Base-by-base conservation (phyloP, 352 stramenopile species). In the Phytophthora sansomeana region DNA sequence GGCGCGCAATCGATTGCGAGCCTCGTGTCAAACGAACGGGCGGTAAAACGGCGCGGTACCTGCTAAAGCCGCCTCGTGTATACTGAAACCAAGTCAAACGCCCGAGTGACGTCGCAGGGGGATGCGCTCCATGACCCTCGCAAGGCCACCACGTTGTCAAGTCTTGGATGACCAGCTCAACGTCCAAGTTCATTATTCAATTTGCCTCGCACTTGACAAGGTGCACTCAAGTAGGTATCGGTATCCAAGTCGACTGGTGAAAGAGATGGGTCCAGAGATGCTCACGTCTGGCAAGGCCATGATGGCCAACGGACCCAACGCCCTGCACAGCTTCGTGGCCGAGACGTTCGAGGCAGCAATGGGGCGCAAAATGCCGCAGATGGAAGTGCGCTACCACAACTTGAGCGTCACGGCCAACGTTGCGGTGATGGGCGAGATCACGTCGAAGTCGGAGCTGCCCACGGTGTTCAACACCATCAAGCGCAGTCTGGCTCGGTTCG, bases 1-100 rank as follows among this genome's bases (percentile, higher is more conserved):
- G 39, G 39, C 39, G 39, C 39, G 39, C 39, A 47, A 47, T 47
- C 39, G 39, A 47, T 47, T 47, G 39, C 39, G 39, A 16, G 39
- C 39, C 19, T n/a, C 7, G 19, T 11, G 39, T 47, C 39, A 47
- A 47, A 28, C 39, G 17, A 47, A 29, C 6, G 6, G 11, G 39
- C n/a, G 39, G 39, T 28, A n/a, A 47, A 43, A 43, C n/a, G 14
- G 38, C 1, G 38, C 32, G 32, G 32, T 36, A 36, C 32, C 35
- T 6, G 35, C 14, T 36, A n/a, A n/a, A 36, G 32, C 13, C 32
- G 32, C 35, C 9, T 17, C 35, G 4, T 47, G n/a, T 17, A 47
- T 47, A 47, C n/a, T 47, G 8, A 47, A 47, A 28, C 39, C 39
- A 47, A 47, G 39, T 47, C 39, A 29, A 47, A 47, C 2, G 10